phyloP scores from a whole-genome alignment of 768 basidiomycete species.

The Paxillus involutus region DNA sequence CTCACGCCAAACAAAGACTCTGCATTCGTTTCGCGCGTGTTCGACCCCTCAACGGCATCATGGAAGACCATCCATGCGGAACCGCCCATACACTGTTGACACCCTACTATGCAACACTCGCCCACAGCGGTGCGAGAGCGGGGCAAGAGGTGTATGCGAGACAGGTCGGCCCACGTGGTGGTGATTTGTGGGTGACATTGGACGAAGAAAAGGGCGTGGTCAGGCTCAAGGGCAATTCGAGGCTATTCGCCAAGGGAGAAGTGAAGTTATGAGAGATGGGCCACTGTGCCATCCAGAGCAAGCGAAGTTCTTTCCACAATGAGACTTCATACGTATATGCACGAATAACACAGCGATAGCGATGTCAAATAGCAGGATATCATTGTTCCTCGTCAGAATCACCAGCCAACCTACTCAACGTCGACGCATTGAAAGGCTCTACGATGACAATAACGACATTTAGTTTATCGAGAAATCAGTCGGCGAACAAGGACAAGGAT shows the following conservation, averaged over 20 bases:
- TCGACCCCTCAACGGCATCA: constrained; percentile 32
- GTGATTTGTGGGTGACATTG: constrained; percentile 42
- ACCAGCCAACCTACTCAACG: constrained; percentile 24
- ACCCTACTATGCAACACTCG: constrained; percentile 44
- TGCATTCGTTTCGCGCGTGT: constrained; percentile 51
- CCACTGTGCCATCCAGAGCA: not conserved
- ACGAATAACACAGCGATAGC: not conserved
- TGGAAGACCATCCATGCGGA: constrained; percentile 54
- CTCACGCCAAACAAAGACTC: constrained; percentile 29
- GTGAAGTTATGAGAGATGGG: not conserved
- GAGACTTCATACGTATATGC: constrained; percentile 8
- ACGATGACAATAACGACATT: not conserved
- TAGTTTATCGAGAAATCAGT: not conserved
- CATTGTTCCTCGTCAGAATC: constrained; percentile 32
- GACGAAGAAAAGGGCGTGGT: constrained; percentile 31
- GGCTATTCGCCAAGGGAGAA: not conserved
- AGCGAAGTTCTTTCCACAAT: not conserved
- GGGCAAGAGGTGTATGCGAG: constrained; percentile 40
- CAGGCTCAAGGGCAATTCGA: constrained; percentile 36
- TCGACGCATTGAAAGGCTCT: constrained; percentile 30
- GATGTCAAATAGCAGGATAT: not conserved
- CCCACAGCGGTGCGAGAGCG: constrained; percentile 11
- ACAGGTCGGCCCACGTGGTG: constrained; percentile 52
- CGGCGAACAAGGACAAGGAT: not conserved
- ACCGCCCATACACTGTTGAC: constrained; percentile 48